A percentile compares a stretch with the other conserved stretches of the same genome.
phyloP scores from a whole-genome alignment of 352 stramenopile species.

The Phytophthora hybrid region DNA sequence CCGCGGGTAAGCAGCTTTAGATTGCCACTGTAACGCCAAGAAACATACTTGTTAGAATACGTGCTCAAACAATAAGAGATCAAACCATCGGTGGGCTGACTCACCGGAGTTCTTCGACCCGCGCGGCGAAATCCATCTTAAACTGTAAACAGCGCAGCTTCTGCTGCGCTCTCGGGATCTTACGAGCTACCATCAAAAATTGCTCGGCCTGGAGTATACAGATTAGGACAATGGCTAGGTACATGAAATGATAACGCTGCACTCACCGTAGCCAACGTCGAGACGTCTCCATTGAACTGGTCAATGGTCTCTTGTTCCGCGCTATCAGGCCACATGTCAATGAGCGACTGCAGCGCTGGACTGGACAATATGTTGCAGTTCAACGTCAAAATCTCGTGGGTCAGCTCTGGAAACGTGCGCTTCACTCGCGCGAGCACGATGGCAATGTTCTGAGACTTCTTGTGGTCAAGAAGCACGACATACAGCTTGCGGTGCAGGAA shows the following conservation, averaged over 20 bases:
- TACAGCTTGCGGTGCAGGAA: constrained; percentile 60
- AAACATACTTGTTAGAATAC: constrained; percentile 5
- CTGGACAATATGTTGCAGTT: constrained; percentile 73
- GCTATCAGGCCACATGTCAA: constrained; percentile 86
- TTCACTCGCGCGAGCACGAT: constrained; percentile 84
- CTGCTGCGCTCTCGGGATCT: constrained; percentile 70
- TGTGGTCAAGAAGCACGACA: constrained; percentile 78
- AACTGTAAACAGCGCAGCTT: constrained; percentile 82
- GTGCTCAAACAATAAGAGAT: neutral
- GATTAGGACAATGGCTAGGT: neutral
- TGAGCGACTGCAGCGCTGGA: constrained; percentile 74
- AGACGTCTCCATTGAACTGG: constrained; percentile 61
- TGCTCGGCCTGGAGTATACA: constrained; percentile 57
- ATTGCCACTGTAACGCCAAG: constrained; percentile 45
- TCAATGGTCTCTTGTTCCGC: constrained; percentile 78
- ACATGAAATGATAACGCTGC: neutral
- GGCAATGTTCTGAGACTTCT: constrained; percentile 89
- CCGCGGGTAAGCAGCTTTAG: constrained; percentile 72
- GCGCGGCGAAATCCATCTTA: constrained; percentile 77
- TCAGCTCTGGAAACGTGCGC: constrained; percentile 62
- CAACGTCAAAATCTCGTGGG: constrained; percentile 66
- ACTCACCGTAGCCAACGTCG: constrained; percentile 55
- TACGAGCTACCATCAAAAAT: constrained; percentile 73
- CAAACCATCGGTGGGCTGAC: constrained; percentile 14
- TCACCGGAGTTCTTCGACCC: constrained; percentile 78